A percentile compares a stretch with the other conserved stretches of the same genome.
phyloP scores from a whole-genome alignment of 1,139 yeast genomes.

The Yamadazyma pseudoaaseri region DNA sequence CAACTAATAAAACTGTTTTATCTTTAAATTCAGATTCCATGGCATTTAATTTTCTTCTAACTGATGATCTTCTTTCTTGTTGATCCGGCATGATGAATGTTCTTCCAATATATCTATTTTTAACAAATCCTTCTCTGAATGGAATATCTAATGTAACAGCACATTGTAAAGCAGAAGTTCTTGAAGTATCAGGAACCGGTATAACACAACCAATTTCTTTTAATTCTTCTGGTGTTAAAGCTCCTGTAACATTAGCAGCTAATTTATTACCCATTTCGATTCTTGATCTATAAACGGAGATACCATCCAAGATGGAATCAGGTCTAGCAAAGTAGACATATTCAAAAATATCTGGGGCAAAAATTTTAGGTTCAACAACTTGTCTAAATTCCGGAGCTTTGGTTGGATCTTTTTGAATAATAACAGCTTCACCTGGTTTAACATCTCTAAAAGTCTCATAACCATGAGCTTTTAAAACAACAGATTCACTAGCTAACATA shows the following conservation, averaged over 20 bases:
- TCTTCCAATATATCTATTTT: conserved; percentile 94
- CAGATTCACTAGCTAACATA: conserved; percentile 95
- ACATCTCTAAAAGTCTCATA: conserved; percentile 78
- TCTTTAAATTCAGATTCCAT: conserved; percentile 91
- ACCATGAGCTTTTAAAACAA: conserved; percentile 92
- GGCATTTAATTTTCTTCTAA: conserved; percentile 91
- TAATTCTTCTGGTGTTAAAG: conserved; percentile 29
- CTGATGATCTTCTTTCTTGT: conserved; percentile 89
- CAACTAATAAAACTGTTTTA: conserved; percentile 86
- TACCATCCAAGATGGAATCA: conserved; percentile 93
- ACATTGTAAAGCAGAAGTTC: conserved; percentile 92
- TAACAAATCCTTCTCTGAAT: conserved; percentile 95
- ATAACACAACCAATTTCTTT: conserved; percentile 86
- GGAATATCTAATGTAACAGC: conserved; percentile 79
- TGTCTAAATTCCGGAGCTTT: conserved; percentile 76
- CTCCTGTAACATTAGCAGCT: conserved; percentile 64
- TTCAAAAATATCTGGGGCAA: conserved; percentile 95
- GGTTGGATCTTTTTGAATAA: conserved; percentile 63
- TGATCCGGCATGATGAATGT: conserved; percentile 99
- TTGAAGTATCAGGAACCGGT: conserved; percentile 96
- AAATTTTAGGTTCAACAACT: conserved; percentile 73
- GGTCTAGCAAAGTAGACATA: conserved; percentile 98
- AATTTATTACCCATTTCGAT: conserved; percentile 91
- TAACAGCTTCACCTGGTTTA: conserved; percentile 94
- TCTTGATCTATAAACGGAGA: conserved; percentile 89